These are phyloP conservation scores for Pleurotus eryngii DNA, from an alignment of 768 basidiomycete genomes.

Conservation along the genomic window DNA sequence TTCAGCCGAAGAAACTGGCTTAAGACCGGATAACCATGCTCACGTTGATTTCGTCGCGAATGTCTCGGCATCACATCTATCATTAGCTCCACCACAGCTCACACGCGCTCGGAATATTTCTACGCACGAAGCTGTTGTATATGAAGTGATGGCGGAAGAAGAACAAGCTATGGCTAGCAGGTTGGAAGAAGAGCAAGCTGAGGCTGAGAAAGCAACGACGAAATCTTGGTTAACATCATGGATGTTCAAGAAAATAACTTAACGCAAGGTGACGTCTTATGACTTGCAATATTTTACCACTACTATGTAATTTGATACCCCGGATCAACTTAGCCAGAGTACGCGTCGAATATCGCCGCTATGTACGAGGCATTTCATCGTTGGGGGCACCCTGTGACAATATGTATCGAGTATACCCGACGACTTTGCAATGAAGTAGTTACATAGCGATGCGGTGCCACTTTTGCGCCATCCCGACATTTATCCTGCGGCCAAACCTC, in stretches of 20 bases:
- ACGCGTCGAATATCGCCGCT: slow-evolving; percentile 17
- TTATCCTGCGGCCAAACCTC: slow-evolving; percentile 29
- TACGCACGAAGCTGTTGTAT: slow-evolving; percentile 59
- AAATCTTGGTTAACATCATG: slow-evolving; percentile 65
- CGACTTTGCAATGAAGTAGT: slow-evolving; percentile 10
- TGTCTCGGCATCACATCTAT: slow-evolving; percentile 6
- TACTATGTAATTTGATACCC: slow-evolving; percentile 31
- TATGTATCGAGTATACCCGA: slow-evolving; percentile 13
- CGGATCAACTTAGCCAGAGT: slow-evolving; percentile 33
- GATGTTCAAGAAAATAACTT: slow-evolving; percentile 52
- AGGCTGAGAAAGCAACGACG: slow-evolving; percentile 40
- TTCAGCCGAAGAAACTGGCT: slow-evolving; percentile 31
- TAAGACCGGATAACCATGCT: slow-evolving; percentile 42
- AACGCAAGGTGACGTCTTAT: slow-evolving; percentile 6
- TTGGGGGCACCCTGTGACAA: slow-evolving; percentile 18
- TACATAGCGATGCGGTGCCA: slow-evolving; percentile 12
- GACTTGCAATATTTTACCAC: slow-evolving; percentile 22
- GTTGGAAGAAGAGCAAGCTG: slow-evolving; percentile 51
- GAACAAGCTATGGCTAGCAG: slow-evolving; percentile 50
- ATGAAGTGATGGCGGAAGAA: slow-evolving; percentile 72
- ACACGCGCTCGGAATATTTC: slow-evolving; percentile 46
- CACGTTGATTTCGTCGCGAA: slow-evolving; percentile 38
- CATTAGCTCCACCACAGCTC: slow-evolving; percentile 26
- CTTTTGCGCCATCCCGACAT: slow-evolving; percentile 32
- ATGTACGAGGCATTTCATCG: slow-evolving; percentile 21